Evolutionary conservation across 768 basidiomycete species (phyloP), one percentile per base, ranked within the genome.

Genomic region (Hirschioporus abietinus): DNA sequence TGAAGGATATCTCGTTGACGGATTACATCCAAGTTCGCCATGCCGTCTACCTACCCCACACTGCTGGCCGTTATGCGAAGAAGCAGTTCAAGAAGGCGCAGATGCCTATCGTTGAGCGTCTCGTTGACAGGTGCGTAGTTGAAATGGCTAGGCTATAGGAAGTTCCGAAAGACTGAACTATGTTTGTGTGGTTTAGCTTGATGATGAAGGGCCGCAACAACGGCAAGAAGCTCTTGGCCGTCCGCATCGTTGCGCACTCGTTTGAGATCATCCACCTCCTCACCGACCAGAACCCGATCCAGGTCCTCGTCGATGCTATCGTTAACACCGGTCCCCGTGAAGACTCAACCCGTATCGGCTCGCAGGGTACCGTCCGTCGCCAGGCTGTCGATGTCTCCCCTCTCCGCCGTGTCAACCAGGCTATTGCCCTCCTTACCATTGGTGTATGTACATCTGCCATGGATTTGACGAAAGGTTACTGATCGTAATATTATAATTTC

Each of bases 131-230:
- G 95, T 93, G 75, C 73, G 88, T 77, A 59, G 27, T 26, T 58
- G 8, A 57, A 25, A 59, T 4, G 17, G 30, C 12, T 34, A 65
- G 30, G 35, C 26, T 61, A 65, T 67, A 18, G 63, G 35, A 24
- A 60, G 34, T 30, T 26, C 12, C 35, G 18, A 10, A 36, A 30
- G 30, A 30, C 30, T 30, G 30, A 30, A 30, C 30, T 30, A 30
- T 30, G 30, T 30, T 30, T 35, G 35, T 15, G 61, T 24, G 26
- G 35, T 35, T 5, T 72, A 96, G 95, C 79, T 82, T 99, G 78
- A 99, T 99, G 97, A 99, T 99, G 97, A 97, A 99, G 84, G 97
- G 97, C 69, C 95, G 97, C 81, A 99, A 99, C 90, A 99, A 96
- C 83, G 97, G 97, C 77, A 98, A 99, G 86, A 99, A 99, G 83